Evolutionary conservation across 2,329 filamentous ascomycete genomes (phyloP).

Genomic region (Phyllosticta capitalensis): DNA sequence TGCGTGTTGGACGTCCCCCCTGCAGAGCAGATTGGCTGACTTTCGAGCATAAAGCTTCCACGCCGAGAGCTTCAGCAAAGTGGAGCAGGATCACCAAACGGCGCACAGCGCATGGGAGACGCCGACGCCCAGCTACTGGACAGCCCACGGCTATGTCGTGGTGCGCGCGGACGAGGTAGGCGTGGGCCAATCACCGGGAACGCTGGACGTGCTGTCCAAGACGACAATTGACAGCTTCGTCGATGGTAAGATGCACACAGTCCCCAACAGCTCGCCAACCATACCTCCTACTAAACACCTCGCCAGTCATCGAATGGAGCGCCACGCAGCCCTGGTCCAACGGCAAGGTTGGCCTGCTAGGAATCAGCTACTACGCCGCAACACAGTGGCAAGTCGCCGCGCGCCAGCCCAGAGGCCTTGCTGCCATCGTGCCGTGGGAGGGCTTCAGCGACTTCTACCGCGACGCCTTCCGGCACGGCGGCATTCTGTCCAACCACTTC

Average conservation of each 20-base stretch:
- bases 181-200: slow-evolving; percentile 37
- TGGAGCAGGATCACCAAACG: slow-evolving; percentile 46
- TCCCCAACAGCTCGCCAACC: background rate
- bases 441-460: slow-evolving; percentile 47
- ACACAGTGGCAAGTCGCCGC: slow-evolving; percentile 43
- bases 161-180: slow-evolving; percentile 46
- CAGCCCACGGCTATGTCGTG: slow-evolving; percentile 43
- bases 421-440: slow-evolving; percentile 44
- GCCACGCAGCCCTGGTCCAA: slow-evolving; percentile 39
- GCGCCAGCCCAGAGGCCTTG: slow-evolving; percentile 30
- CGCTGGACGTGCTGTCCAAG: slow-evolving; percentile 42
- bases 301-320: slow-evolving; percentile 39
- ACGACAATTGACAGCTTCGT: slow-evolving; percentile 41
- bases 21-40: background rate
- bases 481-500: slow-evolving; percentile 50
- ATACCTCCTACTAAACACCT: no score
- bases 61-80: slow-evolving; percentile 36
- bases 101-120: slow-evolving; percentile 51
- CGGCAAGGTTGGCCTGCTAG: slow-evolving; percentile 41
- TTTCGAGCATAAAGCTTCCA: slow-evolving; percentile 21
- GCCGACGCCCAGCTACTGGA: slow-evolving; percentile 50
- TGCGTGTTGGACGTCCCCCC: background rate
- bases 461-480: slow-evolving; percentile 52
- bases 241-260: slow-evolving; percentile 18
- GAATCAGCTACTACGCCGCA: slow-evolving; percentile 41